Evolutionary conservation across 129 eudicot species (phyloP).

Genomic region (Solidago caesia): DNA sequence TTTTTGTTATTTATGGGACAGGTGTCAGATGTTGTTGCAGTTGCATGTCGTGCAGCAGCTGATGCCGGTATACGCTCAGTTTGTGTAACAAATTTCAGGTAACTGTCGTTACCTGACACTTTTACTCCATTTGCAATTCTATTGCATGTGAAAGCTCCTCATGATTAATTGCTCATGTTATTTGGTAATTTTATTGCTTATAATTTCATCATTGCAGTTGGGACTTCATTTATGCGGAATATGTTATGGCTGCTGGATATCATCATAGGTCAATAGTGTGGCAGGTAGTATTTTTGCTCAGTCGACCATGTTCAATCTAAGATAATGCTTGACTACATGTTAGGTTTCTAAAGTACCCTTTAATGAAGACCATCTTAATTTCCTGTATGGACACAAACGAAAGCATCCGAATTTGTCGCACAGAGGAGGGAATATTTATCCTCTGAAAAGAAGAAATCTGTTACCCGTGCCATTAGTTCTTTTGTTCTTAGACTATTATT

Average conservation of each 20-base stretch:
- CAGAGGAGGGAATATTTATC: not conserved
- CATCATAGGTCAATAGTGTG: conserved; percentile 91
- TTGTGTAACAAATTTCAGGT: conserved; percentile 98
- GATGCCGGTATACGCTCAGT: conserved; percentile 98
- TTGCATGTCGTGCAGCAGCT: conserved; percentile 98
- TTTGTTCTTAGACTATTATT: not conserved
- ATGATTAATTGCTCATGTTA: not conserved
- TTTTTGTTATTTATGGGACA: conserved; percentile 22
- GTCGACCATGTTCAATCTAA: not conserved
- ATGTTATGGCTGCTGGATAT: conserved; percentile 95
- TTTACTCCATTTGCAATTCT: not conserved
- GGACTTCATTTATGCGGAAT: conserved; percentile 98
- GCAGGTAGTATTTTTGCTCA: conserved; percentile 59
- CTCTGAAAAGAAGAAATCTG: not conserved
- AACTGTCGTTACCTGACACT: not conserved
- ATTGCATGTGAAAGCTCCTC: not conserved
- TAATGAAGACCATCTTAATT: not conserved
- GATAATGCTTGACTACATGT: not conserved
- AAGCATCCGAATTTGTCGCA: not conserved
- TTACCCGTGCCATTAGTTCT: too few relatives aligned
- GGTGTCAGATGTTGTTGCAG: conserved; percentile 99
- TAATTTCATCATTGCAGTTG: conserved; percentile 53
- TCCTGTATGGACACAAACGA: not conserved
- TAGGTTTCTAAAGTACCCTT: not conserved
- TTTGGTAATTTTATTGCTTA: not conserved